Evolutionary conservation across 208 protist species (phyloP), one percentile per base, ranked within the genome.

Genomic region (Trypanosoma avium): DNA sequence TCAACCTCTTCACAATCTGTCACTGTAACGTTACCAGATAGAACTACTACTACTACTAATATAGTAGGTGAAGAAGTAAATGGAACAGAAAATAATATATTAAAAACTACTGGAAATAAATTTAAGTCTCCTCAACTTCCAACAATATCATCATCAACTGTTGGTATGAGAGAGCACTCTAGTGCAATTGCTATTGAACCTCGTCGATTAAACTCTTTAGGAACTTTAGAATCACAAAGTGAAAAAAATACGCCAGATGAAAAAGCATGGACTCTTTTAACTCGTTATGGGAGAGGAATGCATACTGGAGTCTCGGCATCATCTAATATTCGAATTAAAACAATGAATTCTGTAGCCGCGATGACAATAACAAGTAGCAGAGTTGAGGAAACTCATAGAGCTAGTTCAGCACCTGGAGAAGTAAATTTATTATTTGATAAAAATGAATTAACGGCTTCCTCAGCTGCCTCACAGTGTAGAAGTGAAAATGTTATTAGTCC

Each of bases 91-190:
- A 15, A 9, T n/a, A 13, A 15, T 42, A 9, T 9, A 42, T n/a
- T 8, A n/a, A 42, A 42, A 9, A 2, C 10, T 42, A 42, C 17
- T 3, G 36, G 17, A 17, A 12, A 12, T 22, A n/a, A n/a, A n/a
- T n/a, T n/a, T n/a, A n/a, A n/a, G n/a, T n/a, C n/a, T n/a, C n/a
- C 29, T 10, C 65, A 43, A 17, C 7, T 30, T 13, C n/a, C 32
- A 35, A 47, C 63, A 30, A 19, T 6, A 24, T 21, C 62, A 50
- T 17, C 52, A 33, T 32, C 30, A 17, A 33, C 50, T 50, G 45
- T 58, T 47, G 67, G 56, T 53, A 19, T 22, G 33, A 46, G 40
- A 43, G 35, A 12, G 33, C 13, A 32, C 8, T 22, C 43, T 12
- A 27, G 2, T 52, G 22, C 47, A 32, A 32, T 52, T 52, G 47